A percentile compares a stretch with the other conserved stretches of the same genome.
Conservation (phyloP, 768 basidiomycete genomes). For the Lentinula detonsa region DNA sequence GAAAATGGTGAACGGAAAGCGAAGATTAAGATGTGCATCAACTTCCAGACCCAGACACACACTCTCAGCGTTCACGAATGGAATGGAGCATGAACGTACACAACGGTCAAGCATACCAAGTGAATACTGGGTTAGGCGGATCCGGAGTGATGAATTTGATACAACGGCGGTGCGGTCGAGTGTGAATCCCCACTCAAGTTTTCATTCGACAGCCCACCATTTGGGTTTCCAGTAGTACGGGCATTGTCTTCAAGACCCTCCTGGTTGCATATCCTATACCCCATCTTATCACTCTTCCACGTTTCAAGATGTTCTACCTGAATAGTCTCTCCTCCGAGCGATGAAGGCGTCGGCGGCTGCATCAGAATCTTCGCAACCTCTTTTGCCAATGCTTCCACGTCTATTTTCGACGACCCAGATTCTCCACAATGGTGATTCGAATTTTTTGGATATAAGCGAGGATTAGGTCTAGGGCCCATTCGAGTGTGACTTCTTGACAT, state of each 20-base stretch:
- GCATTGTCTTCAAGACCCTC: neutral
- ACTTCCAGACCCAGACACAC: too few species aligned
- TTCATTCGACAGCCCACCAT: neutral
- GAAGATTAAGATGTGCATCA: too few species aligned
- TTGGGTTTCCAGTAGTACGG: neutral
- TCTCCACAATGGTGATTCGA: neutral
- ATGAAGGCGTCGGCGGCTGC: constrained; percentile 5
- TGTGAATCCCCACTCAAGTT: neutral
- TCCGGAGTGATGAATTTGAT: neutral
- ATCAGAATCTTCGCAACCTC: constrained; percentile 22
- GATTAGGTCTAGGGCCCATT: neutral
- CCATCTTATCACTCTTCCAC: neutral
- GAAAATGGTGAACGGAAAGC: neutral
- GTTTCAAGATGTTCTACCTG: neutral
- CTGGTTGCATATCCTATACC: neutral
- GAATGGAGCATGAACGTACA: too few species aligned
- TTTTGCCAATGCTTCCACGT: constrained; percentile 22
- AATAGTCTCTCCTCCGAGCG: neutral
- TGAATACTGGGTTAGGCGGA: too few species aligned
- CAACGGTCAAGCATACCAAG: too few species aligned
- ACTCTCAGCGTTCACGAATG: too few species aligned
- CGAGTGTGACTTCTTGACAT: neutral
- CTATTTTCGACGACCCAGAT: neutral
- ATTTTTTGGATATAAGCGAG: neutral
- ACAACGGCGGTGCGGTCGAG: neutral